Conservation (phyloP, 192 early-diverging fungal species). For the Coemansia sp. region DNA sequence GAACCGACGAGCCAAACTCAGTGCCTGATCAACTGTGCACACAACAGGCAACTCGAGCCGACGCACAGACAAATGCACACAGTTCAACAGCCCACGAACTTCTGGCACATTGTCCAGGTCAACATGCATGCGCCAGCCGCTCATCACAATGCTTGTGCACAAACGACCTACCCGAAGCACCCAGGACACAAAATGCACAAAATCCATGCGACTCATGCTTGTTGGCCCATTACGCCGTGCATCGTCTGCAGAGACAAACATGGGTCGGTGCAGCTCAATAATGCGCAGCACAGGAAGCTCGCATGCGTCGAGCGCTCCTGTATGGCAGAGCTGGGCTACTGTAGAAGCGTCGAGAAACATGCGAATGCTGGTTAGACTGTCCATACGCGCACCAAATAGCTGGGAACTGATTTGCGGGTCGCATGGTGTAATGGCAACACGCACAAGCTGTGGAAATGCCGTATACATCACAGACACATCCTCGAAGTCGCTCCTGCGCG, state of each 20-base stretch:
- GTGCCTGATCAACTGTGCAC: neutral
- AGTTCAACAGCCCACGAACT: neutral
- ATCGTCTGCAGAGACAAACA: neutral
- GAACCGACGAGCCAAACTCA: neutral
- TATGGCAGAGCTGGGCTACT: neutral
- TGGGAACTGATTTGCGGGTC: neutral
- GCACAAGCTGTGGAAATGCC: neutral
- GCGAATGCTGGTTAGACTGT: neutral
- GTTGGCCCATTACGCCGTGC: neutral
- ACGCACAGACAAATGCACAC: neutral
- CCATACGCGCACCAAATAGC: neutral
- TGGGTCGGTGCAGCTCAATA: neutral
- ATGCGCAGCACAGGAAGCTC: neutral
- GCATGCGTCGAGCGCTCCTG: neutral
- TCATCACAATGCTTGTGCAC: conserved; percentile 1
- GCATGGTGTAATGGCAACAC: neutral
- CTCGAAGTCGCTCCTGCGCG: no score
- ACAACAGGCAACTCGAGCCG: neutral
- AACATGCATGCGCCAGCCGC: neutral
- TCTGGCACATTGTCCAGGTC: neutral
- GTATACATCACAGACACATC: neutral
- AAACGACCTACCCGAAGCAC: neutral
- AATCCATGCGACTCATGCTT: neutral
- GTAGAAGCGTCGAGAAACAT: neutral
- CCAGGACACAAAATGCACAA: neutral